These are phyloP conservation scores for Cyberlindnera subsufficiens DNA, from an alignment of 805 yeast genomes.

Conservation along the genomic window DNA sequence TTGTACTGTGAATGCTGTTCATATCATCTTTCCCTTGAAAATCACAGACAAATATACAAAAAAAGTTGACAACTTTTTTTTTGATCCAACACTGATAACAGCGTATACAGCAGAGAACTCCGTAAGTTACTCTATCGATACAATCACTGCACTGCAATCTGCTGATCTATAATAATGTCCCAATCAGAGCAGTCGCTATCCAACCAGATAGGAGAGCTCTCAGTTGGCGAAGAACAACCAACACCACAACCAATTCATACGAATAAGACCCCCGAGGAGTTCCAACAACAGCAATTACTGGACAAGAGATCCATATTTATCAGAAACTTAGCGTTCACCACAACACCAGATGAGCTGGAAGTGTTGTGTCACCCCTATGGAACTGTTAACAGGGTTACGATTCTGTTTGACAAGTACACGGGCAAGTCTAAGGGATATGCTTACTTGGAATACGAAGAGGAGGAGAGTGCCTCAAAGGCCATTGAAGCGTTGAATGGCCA, in stretches of 20 bases:
- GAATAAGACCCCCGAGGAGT: conserved; percentile 23
- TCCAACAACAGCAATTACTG: conserved; percentile 33
- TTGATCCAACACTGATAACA: no score
- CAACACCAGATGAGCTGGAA: conserved; percentile 48
- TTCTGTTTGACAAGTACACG: conserved; percentile 38
- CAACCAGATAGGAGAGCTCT: no score
- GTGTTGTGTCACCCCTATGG: conserved; percentile 40
- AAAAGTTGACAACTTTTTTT: no score
- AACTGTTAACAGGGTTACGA: conserved; percentile 44
- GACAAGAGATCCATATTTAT: conserved; percentile 51
- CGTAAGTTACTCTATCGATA: no score
- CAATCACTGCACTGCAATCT: no score
- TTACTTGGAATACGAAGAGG: conserved; percentile 48
- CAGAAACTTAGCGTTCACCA: conserved; percentile 42
- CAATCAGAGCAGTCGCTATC: no score
- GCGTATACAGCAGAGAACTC: no score
- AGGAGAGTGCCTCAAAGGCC: conserved; percentile 40
- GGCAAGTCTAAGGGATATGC: conserved; percentile 56
- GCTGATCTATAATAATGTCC: no score
- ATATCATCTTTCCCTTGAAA: no score
- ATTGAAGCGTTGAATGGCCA: conserved; percentile 35
- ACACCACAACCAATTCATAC: background rate
- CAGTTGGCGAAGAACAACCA: background rate
- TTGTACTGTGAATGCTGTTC: no score
- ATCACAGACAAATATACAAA: no score